Evolutionary conservation across 768 basidiomycete species (phyloP), one percentile per base, ranked within the genome.

Genomic region (Amanita pseudoporphyria): DNA sequence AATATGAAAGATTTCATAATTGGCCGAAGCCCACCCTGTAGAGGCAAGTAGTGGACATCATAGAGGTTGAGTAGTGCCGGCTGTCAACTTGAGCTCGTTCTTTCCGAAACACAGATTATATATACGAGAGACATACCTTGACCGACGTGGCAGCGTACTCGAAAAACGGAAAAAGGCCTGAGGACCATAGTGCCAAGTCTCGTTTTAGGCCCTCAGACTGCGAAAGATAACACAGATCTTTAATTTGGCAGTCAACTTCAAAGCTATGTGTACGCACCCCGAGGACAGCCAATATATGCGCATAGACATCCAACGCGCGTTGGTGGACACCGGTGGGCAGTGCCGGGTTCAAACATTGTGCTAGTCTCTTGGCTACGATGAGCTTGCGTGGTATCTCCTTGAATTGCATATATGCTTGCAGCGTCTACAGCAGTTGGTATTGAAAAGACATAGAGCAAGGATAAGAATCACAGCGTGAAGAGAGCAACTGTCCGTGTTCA

Each of bases 111-210:
- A 26, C 47, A 26, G 22, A 21, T 22, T 12, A 32, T n/a, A n/a
- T n/a, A 16, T 18, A 21, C 9, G 19, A 28, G 44, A 36, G 24
- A 51, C 67, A 45, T 55, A 87, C 91, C 76, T 91, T 91, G 51
- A 97, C 93, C 16, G 93, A 93, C n/a, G 94, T 98, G n/a, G 95
- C 86, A 9, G 96, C 92, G 64, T 92, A 98, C 67, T 97, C 92
- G 59, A 98, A 97, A 78, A 98, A 98, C 0, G 96, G 96, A 63
- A 99, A 97, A 5, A 99, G 67, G 6, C 96, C 96, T 3, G 92
- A 84, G 0, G 91, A 92, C 96, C 96, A 99, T 16, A 97, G 71
- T 3, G 87, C 74, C 2, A 99, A 73, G 67, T 99, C 96, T 37
- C 80, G 76, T 54, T 78, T 78, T 37, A 99, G 64, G 9, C 95